Evolutionary conservation across 2,329 filamentous ascomycete genomes (phyloP), one percentile per base, ranked within the genome.

Genomic region (Diaporthe amygdali): DNA sequence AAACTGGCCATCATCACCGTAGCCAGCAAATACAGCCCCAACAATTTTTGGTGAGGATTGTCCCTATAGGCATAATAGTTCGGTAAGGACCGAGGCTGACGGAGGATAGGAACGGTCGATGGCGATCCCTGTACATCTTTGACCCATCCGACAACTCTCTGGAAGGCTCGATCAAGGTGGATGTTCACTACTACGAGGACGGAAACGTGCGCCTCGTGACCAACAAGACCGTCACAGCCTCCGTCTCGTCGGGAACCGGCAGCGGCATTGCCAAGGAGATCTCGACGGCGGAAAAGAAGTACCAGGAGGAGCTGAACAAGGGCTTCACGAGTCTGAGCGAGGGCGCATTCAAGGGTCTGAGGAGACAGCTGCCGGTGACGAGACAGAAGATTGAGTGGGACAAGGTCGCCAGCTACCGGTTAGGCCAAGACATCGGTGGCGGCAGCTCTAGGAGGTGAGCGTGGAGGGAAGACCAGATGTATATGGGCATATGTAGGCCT

Each of bases 381-480:
- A 91, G 96, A 79, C 96, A 99, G 86, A 98, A 98, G 89, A 96
- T 99, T 76, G 96, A 99, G 84, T 99, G 96, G 96, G 96, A 99
- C 82, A 98, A 97, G 87, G 94, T 99, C 75, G 93, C 94, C 55
- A 95, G 94, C 76, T 99, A 99, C 85, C 88, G 94, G 72, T 86
- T 97, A 76, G 93, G 93, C 32, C 92, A 94, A 82, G 93, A 94
- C 79, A 94, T 94, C 81, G 91, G 92, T 22, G 92, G 92, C 63
- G 91, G 91, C 67, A 90, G 90, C 76, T 84, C 85, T 59, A 86
- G 85, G 79, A 83, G 85, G 81, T 90, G 84, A 78, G 34, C 54
- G 20, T 15, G 44, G 52, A 61, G 32, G n/a, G n/a, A n/a, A 25
- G 61, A 17, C 41, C 27, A 56, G 37, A 61, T 20, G 41, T 46